Evolutionary conservation across 1,284 basidiomycete genomes (phyloP).

Genomic region (Leucoagaricus sp.): DNA sequence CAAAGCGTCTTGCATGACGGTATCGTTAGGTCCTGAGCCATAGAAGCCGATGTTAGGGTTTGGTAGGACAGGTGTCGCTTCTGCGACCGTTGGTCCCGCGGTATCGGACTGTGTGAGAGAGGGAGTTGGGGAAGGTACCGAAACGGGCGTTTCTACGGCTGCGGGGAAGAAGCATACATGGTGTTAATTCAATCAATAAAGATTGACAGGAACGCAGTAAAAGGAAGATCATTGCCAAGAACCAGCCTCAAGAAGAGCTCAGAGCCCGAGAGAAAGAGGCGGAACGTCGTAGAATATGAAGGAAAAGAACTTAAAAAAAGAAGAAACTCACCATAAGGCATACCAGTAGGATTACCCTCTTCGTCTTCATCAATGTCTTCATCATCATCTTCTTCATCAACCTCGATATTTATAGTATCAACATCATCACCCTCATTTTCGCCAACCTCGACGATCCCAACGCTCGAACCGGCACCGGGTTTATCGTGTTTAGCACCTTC

Average conservation of each 20-base stretch:
- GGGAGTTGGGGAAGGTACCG: slow-evolving; percentile 31
- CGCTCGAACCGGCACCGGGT: slow-evolving; percentile 13
- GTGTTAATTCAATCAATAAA: neutral
- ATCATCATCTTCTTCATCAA: neutral
- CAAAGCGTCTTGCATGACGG: neutral
- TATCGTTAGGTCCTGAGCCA: neutral
- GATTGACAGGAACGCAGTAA: neutral
- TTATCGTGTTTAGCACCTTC: slow-evolving; percentile 44
- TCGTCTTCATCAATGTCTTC: neutral
- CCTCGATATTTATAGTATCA: neutral
- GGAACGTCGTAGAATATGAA: slow-evolving; percentile 9
- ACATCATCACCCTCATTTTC: slow-evolving; percentile 20
- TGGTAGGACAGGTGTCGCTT: neutral
- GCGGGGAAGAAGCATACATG: slow-evolving; percentile 15
- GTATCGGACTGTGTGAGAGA: slow-evolving; percentile 11
- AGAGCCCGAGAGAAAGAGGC: neutral
- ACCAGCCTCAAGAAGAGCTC: neutral
- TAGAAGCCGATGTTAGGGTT: neutral
- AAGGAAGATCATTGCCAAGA: neutral
- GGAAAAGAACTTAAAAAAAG: neutral
- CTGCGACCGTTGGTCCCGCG: neutral
- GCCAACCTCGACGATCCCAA: slow-evolving; percentile 26
- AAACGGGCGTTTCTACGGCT: slow-evolving; percentile 39
- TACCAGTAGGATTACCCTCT: neutral
- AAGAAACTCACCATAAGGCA: slow-evolving; percentile 9